Evolutionary conservation across 2,329 filamentous ascomycete genomes (phyloP).

Genomic region (Diplodia intermedia): DNA sequence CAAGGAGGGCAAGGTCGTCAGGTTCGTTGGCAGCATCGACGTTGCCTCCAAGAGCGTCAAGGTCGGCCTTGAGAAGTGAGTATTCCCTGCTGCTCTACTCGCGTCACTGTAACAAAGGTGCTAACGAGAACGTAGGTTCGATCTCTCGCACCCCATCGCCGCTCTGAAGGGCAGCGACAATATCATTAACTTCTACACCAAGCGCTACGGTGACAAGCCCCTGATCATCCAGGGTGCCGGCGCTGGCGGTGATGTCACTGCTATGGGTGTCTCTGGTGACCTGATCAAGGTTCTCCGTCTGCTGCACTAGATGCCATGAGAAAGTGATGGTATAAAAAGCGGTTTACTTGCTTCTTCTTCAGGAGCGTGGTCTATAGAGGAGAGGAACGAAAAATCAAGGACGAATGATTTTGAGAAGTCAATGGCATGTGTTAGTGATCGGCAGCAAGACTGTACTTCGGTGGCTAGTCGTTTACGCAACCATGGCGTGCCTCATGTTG

Average conservation of each 20-base stretch:
- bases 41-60: conserved; percentile 81
- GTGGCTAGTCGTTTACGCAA: background rate
- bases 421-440: background rate
- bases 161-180: conserved; percentile 97
- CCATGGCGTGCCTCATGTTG: background rate
- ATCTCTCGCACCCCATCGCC: conserved; percentile 88
- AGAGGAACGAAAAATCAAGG: background rate
- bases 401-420: background rate
- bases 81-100: background rate
- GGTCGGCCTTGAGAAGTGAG: conserved; percentile 84
- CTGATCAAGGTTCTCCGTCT: conserved; percentile 78
- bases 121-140: conserved; percentile 51
- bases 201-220: conserved; percentile 88
- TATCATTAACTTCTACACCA: conserved; percentile 98
- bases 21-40: conserved; percentile 94
- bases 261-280: conserved; percentile 96
- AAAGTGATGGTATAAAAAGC: background rate
- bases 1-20: conserved; percentile 86
- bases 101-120: background rate
- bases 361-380: background rate
- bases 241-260: conserved; percentile 92
- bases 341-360: background rate
- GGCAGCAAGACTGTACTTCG: background rate
- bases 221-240: conserved; percentile 92
- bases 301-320: background rate